A percentile compares a stretch with the other conserved stretches of the same genome.
Evolutionary conservation across 495 filamentous ascomycete genomes (phyloP).

Genomic region (Trichoderma virens): DNA sequence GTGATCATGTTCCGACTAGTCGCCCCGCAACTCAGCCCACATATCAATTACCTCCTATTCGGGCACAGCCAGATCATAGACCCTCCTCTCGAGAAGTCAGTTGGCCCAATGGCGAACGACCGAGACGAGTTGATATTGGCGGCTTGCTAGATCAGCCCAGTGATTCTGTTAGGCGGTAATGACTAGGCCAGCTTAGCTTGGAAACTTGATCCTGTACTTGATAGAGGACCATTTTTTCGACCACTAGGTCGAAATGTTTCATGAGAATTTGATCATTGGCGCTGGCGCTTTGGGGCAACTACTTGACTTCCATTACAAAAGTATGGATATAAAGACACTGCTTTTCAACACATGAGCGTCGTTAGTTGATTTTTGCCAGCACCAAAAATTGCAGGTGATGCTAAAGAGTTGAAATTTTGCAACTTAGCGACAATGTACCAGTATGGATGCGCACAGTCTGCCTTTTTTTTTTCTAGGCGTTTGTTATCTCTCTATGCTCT

Average conservation of each 20-base stretch:
- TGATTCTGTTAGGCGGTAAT: background rate
- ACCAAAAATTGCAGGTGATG: too few species aligned
- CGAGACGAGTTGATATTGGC: slow-evolving; percentile 44
- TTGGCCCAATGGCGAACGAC: slow-evolving; percentile 37
- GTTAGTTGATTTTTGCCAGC: background rate
- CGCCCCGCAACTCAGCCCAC: slow-evolving; percentile 31
- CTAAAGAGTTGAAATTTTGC: too few species aligned
- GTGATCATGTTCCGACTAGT: slow-evolving; percentile 28
- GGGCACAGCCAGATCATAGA: slow-evolving; percentile 29
- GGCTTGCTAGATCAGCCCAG: slow-evolving; percentile 42
- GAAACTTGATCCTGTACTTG: too few species aligned
- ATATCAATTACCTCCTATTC: slow-evolving; percentile 46
- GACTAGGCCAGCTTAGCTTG: too few species aligned
- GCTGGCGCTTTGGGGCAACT: background rate
- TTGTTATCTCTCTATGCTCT: background rate
- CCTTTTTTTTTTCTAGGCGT: background rate
- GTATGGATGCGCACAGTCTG: too few species aligned
- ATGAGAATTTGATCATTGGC: background rate
- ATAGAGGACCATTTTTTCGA: too few species aligned
- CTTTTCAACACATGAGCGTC: background rate
- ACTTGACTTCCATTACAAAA: background rate
- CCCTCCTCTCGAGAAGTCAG: slow-evolving; percentile 25
- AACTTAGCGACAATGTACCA: too few species aligned
- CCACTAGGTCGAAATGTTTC: background rate
- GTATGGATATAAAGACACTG: background rate